Evolutionary conservation across 2,329 filamentous ascomycete genomes (phyloP).

Genomic region (Penicillium fuscoglaucum): DNA sequence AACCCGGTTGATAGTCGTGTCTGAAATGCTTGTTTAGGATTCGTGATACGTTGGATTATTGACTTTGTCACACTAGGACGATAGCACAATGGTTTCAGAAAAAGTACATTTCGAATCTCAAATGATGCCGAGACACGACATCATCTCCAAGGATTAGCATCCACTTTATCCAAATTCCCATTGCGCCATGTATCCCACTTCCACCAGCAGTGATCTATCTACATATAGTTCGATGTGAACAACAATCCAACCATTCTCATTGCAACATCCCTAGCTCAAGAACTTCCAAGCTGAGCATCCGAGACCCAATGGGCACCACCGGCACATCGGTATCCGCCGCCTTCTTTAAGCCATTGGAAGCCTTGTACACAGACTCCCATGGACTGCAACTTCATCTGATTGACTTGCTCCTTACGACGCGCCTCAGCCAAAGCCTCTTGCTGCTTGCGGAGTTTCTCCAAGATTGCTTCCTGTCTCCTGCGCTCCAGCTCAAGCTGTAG

Average conservation of each 20-base stretch:
- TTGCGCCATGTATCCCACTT: not conserved
- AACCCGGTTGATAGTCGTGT: not conserved
- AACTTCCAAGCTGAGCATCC: slow-evolving; percentile 29
- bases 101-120: not conserved
- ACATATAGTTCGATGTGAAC: too few species aligned
- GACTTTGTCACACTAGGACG: not conserved
- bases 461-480: slow-evolving; percentile 32
- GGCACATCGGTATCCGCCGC: slow-evolving; percentile 61
- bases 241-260: not conserved
- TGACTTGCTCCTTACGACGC: slow-evolving; percentile 42
- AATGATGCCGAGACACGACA: not conserved
- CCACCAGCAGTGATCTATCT: not conserved
- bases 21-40: slow-evolving; percentile 4
- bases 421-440: slow-evolving; percentile 29
- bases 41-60: not conserved
- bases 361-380: slow-evolving; percentile 60
- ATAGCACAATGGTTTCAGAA: not conserved
- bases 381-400: slow-evolving; percentile 50
- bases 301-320: slow-evolving; percentile 60
- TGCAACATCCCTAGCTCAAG: not conserved
- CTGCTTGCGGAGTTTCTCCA: slow-evolving; percentile 47
- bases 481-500: slow-evolving; percentile 25
- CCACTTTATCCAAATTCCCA: not conserved
- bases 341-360: slow-evolving; percentile 62
- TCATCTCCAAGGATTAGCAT: not conserved